Evolutionary conservation across 2,329 filamentous ascomycete species (phyloP), one percentile per base, ranked within the genome.

Genomic region (Colletotrichum zoysiae): DNA sequence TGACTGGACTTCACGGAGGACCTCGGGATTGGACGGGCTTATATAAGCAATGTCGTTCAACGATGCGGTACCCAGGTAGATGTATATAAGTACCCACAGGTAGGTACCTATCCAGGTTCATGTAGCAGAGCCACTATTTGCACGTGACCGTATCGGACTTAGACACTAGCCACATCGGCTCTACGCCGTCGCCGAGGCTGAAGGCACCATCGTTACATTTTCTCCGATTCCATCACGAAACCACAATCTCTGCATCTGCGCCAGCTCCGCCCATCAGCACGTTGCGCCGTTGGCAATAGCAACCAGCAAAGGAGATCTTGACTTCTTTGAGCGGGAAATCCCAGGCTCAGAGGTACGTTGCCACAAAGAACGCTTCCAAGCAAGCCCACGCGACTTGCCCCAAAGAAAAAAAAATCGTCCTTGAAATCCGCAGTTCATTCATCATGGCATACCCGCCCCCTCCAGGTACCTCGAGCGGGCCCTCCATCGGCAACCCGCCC

Each of bases 361-460:
- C 71, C 67, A 74, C 71, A 79, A 73, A 76, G 67, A 67, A 77
- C 74, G 69, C 76, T 74, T 75, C 50, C 55, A 61, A 60, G 55
- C 66, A 60, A 64, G 35, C 50, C 53, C 46, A 38, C 66, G 59
- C 56, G 60, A 56, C 70, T 65, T 63, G 30, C 64, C 48, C 26
- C 8, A 46, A 55, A 56, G 51, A 61, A 33, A 64, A 33, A 16
- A n/a, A 23, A 40, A 6, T 18, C 40, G 5, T 42, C 35, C 42
- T 38, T 44, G 53, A 70, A 71, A 74, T 63, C 60, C 73, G 46
- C 73, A 74, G 73, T 78, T 83, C 86, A 84, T 90, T 90, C 88
- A 91, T 90, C 88, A 95, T 95, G 93, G 92, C 93, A 84, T 94
- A 94, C 88, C 92, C 93, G 84, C 92, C 91, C 80, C 92, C 92